A percentile compares a stretch with the other conserved stretches of the same genome.
Conservation (phyloP, 305 asterid genomes). For the Rubia occidens region DNA sequence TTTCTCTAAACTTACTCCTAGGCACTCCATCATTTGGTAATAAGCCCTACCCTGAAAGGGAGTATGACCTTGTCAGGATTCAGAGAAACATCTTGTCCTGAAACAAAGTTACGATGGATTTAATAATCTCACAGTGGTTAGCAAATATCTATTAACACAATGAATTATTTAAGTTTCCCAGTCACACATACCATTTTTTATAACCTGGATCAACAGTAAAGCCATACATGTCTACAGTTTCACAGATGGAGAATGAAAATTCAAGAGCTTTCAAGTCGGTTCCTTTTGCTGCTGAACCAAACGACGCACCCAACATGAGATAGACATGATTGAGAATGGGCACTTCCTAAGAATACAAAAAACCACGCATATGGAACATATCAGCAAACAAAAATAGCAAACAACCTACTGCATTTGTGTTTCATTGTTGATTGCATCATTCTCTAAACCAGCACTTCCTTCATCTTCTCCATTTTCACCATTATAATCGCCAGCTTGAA, state of each 20-base stretch:
- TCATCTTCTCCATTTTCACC: constrained; percentile 22
- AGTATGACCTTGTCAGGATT: constrained; percentile 86
- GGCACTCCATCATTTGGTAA: constrained; percentile 98
- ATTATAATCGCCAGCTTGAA: constrained; percentile 3
- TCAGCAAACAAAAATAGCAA: not conserved
- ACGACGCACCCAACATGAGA: constrained; percentile 86
- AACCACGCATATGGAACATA: not conserved
- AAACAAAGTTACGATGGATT: constrained; percentile 20
- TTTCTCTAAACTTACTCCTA: constrained; percentile 57
- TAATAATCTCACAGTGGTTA: constrained; percentile 4
- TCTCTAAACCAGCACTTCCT: constrained; percentile 42
- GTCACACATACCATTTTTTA: constrained; percentile 57
- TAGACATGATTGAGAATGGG: constrained; percentile 59
- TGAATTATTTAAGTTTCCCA: not conserved
- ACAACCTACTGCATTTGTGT: constrained; percentile 6
- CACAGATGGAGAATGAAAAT: constrained; percentile 90
- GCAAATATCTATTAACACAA: constrained; percentile 1
- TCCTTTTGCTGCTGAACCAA: constrained; percentile 99
- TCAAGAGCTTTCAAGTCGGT: constrained; percentile 98
- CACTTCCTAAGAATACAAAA: constrained; percentile 53
- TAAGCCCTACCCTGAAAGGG: constrained; percentile 91
- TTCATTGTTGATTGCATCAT: constrained; percentile 40
- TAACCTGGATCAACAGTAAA: constrained; percentile 99
- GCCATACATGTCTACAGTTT: constrained; percentile 92
- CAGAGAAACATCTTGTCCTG: constrained; percentile 98